These are phyloP conservation scores for Paecilomyces sp. DNA, from an alignment of 2,329 filamentous ascomycete species.

Conservation along the genomic window DNA sequence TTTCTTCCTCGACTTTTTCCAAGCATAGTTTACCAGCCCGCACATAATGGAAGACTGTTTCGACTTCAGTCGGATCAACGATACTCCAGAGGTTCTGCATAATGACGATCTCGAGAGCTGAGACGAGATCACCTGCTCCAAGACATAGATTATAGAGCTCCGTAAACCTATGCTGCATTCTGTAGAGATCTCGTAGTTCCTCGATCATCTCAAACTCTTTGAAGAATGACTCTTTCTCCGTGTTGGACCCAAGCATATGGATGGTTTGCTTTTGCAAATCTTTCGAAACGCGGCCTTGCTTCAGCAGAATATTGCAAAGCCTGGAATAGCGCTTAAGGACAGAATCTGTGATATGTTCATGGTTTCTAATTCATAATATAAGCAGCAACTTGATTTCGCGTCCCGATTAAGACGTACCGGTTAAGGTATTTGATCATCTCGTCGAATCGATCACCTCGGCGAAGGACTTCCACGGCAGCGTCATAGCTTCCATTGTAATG, in stretches of 20 bases:
- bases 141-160: constrained; percentile 4
- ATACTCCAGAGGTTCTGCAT: not conserved
- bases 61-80: not conserved
- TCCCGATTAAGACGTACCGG: constrained; percentile 1
- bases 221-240: constrained; percentile 10
- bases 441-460: constrained; percentile 10
- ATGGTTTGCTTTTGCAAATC: constrained; percentile 8
- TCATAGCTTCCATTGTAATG: constrained; percentile 8
- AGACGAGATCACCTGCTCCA: not conserved
- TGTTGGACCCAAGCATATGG: constrained; percentile 9
- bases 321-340: constrained; percentile 8
- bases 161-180: constrained; percentile 3
- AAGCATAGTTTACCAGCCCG: not conserved
- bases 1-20: not conserved
- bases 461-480: constrained; percentile 10
- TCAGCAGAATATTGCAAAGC: constrained; percentile 13
- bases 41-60: not conserved
- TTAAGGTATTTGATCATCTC: constrained; percentile 12
- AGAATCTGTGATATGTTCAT: constrained; percentile 1
- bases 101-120: not conserved
- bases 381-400: not conserved
- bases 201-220: constrained; percentile 13
- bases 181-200: constrained; percentile 7
- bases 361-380: constrained; percentile 3
- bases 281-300: constrained; percentile 11